phyloP scores from a whole-genome alignment of 208 protist genomes.

The Trypanosoma caninum region DNA sequence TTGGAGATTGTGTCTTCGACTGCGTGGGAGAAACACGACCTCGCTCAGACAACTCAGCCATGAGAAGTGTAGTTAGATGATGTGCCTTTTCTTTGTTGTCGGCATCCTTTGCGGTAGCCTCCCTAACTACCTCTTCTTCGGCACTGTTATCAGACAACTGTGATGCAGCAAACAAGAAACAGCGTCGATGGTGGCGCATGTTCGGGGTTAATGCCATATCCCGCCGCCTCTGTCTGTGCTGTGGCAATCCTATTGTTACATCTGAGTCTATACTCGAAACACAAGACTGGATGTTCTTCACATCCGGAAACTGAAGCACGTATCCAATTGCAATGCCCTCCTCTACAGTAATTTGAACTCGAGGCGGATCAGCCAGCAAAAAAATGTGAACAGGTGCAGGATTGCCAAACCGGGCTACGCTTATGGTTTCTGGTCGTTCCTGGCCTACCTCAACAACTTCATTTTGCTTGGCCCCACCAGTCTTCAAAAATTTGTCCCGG shows the following conservation, averaged over 20 bases:
- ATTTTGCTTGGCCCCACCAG: slow-evolving; percentile 19
- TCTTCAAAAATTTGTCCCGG: slow-evolving; percentile 18
- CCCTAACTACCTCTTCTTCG: slow-evolving; percentile 17
- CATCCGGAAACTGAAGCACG: slow-evolving; percentile 74
- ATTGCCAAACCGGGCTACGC: neutral
- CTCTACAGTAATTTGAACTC: slow-evolving; percentile 55
- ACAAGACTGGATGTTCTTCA: slow-evolving; percentile 63
- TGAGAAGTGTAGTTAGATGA: slow-evolving; percentile 59
- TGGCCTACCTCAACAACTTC: slow-evolving; percentile 10
- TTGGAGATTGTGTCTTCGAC: neutral
- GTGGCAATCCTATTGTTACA: slow-evolving; percentile 64
- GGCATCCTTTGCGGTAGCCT: slow-evolving; percentile 30
- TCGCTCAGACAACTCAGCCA: slow-evolving; percentile 25
- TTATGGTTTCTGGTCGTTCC: slow-evolving; percentile 14
- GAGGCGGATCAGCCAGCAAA: slow-evolving; percentile 47
- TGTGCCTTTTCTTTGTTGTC: slow-evolving; percentile 40
- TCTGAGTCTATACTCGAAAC: slow-evolving; percentile 81
- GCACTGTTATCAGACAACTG: slow-evolving; percentile 37
- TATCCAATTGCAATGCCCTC: slow-evolving; percentile 76
- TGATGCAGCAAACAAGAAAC: slow-evolving; percentile 78
- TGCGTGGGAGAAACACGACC: neutral
- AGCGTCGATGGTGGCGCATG: slow-evolving; percentile 63
- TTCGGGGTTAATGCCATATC: slow-evolving; percentile 76
- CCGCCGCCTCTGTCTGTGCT: slow-evolving; percentile 55
- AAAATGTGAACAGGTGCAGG: slow-evolving; percentile 74